Evolutionary conservation across 495 filamentous ascomycete species (phyloP), one percentile per base, ranked within the genome.

Genomic region (Aspergillus kassunensis): DNA sequence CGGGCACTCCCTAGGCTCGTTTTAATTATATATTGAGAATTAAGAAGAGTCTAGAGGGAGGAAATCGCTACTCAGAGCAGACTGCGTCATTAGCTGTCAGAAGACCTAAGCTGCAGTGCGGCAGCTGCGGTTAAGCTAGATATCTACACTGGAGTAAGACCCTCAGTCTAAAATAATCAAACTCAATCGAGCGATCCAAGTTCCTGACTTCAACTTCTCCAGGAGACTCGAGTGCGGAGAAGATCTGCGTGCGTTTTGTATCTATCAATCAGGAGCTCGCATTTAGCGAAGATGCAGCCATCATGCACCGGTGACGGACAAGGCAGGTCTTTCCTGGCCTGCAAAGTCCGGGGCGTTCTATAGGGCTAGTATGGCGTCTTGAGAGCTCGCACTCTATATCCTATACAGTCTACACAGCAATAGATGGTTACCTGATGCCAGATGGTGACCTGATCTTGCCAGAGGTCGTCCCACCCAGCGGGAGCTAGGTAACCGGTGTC

Each of bases 71-170:
- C 46, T 51, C 18, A 29, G 41, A 45, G 12, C 20, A 56, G n/a
- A n/a, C n/a, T n/a, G n/a, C n/a, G n/a, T n/a, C n/a, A n/a, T n/a
- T n/a, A n/a, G n/a, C 15, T 19, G 23, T 44, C 49, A 52, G 31
- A 46, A 53, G 42, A 31, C 23, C 34, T n/a, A n/a, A 40, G 21
- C 10, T 55, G 53, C 47, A 46, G 30, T 55, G 53, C 53, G 53
- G 53, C 53, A 55, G 31, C 53, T 27, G 53, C 53, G 53, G 46
- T 50, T 50, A 55, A 41, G 44, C 53, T 44, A n/a, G n/a, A n/a
- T n/a, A n/a, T n/a, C n/a, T n/a, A n/a, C n/a, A n/a, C n/a, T n/a
- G n/a, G n/a, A n/a, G n/a, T n/a, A n/a, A n/a, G n/a, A n/a, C n/a
- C n/a, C n/a, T n/a, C n/a, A n/a, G n/a, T n/a, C n/a, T n/a, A n/a